Base-by-base conservation (phyloP, 306 rosid genomes). In the Carpinus fangiana region DNA sequence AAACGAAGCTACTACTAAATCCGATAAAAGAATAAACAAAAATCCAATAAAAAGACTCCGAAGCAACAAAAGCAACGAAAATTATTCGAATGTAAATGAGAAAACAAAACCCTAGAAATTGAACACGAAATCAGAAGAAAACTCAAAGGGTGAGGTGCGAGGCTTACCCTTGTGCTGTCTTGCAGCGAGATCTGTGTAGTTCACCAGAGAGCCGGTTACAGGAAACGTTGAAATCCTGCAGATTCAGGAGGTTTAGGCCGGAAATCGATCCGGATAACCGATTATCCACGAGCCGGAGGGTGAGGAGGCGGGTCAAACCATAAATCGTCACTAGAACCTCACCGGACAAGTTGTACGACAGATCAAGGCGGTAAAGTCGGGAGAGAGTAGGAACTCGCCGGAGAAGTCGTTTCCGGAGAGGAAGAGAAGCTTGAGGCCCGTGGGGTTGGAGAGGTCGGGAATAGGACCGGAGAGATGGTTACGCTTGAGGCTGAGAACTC, bases 311-410 rank as follows among this genome's bases (percentile, higher is more conserved):
- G 20, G 87, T 73, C 81, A 92, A 78, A 48, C 69, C 79, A 84
- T 83, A 88, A 47, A 87, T 80, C 10, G 84, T 41, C 11, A 53
- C 76, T 0, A 97, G 94, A 72, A 94, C 73, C 45, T 80, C 53
- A 7, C 98, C 96, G 74, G 94, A 85, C 2, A 92, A 55, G 73
- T 80, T 85, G 79, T 79, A 60, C 0, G 98, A 89, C 56, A 94
- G 91, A 83, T 94, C 98, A 76, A 94, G 90, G 8, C 97, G 98
- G 87, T 85, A 92, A 11, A 93, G 80, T 0, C 89, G 89, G 78
- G 80, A 71, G 5, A 94, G 91, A 1, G 93, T 83, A 10, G 97
- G 8, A 94, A 79, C 12, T 69, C 73, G 16, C 96, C 96, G 83
- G 94, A 88, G 73, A 94, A 84, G 0, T 79, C 51, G 74, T 94